phyloP scores from a whole-genome alignment of 164 flowering plant species.

The Vitis cinerea region DNA sequence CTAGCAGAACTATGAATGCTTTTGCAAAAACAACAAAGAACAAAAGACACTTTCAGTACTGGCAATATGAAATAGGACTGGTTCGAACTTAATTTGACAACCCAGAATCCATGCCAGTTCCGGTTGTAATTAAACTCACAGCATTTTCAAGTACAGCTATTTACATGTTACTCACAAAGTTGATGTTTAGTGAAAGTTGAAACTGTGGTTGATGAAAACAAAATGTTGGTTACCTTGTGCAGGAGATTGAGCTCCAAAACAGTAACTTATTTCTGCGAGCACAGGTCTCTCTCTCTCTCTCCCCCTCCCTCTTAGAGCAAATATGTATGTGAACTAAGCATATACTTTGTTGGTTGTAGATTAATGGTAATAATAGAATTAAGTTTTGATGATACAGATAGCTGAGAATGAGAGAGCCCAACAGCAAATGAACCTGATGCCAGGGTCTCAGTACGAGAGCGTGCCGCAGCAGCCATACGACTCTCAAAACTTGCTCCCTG shows the following conservation, averaged over 20 bases:
- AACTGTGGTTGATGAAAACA: not conserved
- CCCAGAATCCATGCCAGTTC: no score
- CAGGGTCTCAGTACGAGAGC: slow-evolving; percentile 15
- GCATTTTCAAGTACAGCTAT: no score
- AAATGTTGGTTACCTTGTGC: slow-evolving; percentile 13
- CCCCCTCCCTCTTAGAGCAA: not conserved
- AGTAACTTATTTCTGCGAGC: slow-evolving; percentile 36
- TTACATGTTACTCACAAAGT: no score
- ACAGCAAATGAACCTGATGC: slow-evolving; percentile 16
- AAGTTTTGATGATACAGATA: slow-evolving; percentile 26
- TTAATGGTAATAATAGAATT: no score
- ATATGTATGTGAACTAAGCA: not conserved
- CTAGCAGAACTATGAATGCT: no score
- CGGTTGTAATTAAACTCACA: no score
- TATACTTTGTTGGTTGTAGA: not conserved
- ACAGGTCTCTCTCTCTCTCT: slow-evolving; percentile 23
- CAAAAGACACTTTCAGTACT: no score
- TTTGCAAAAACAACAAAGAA: no score
- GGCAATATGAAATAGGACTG: no score
- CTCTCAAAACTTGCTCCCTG: slow-evolving; percentile 23
- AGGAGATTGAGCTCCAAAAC: slow-evolving; percentile 43
- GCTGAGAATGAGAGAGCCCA: slow-evolving; percentile 38
- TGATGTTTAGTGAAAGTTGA: no score
- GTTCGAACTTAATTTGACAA: no score
- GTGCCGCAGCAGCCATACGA: slow-evolving; percentile 21